Percentiles rank a stretch among this genome's conserved stretches.
Evolutionary conservation across 2,329 filamentous ascomycete genomes (phyloP).

Genomic region (Pseudogymnoascus sp.): DNA sequence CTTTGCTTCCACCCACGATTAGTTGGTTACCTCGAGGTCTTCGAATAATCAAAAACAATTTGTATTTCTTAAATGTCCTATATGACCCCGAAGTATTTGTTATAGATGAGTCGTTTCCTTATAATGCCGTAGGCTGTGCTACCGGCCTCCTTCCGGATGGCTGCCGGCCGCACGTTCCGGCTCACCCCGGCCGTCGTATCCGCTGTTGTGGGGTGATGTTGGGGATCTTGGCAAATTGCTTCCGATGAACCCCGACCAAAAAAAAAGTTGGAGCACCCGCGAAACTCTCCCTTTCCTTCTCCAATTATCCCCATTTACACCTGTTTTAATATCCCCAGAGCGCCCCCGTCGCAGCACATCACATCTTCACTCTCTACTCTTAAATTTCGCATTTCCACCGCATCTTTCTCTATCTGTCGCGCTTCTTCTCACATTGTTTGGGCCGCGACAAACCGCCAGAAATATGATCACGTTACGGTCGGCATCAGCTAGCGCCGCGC

Average conservation of each 20-base stretch:
- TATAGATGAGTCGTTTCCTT: background rate
- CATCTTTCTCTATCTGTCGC: background rate
- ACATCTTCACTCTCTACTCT: background rate
- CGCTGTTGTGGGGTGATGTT: background rate
- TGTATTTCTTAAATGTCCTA: background rate
- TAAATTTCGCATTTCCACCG: background rate
- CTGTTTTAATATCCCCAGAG: background rate
- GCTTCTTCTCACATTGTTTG: background rate
- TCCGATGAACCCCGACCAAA: background rate
- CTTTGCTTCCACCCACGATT: no score
- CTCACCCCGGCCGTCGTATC: background rate
- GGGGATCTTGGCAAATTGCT: conserved; percentile 1
- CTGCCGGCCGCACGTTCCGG: background rate
- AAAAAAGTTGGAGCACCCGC: background rate
- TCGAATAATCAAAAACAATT: no score
- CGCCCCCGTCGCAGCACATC: background rate
- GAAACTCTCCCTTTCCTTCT: background rate
- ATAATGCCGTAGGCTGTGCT: background rate
- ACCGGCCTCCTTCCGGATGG: background rate
- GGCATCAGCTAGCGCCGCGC: conserved; percentile 19
- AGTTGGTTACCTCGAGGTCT: no score
- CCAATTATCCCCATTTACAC: background rate
- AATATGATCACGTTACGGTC: conserved; percentile 16
- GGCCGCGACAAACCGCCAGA: background rate
- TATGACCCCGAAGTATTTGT: background rate